Percentiles rank a stretch among this genome's conserved stretches.
Conservation (phyloP, 164 flowering plant genomes). For the Litsea cubeba region DNA sequence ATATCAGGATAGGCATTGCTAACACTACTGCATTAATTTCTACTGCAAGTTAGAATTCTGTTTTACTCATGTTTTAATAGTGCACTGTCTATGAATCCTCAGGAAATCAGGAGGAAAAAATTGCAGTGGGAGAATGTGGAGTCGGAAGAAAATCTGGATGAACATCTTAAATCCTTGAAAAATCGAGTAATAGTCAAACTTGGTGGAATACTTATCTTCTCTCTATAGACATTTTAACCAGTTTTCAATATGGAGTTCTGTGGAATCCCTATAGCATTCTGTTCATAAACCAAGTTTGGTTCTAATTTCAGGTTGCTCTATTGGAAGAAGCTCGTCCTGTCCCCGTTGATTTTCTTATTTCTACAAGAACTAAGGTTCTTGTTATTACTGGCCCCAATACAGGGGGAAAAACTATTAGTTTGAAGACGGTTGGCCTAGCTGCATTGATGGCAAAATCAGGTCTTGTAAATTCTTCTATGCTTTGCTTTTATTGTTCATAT, state of each 20-base stretch:
- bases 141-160: conserved; percentile 30
- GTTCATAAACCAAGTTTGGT: not conserved
- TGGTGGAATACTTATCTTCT: conserved; percentile 1
- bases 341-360: conserved; percentile 70
- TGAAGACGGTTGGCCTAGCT: conserved; percentile 88
- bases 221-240: not conserved
- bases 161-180: conserved; percentile 36
- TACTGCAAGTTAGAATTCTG: not conserved
- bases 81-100: conserved; percentile 9
- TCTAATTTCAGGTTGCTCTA: conserved; percentile 43
- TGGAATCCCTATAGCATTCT: not conserved
- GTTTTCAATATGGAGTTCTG: not conserved
- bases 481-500: not conserved
- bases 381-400: conserved; percentile 96
- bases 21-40: not conserved
- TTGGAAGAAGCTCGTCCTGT: conserved; percentile 64
- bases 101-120: conserved; percentile 68
- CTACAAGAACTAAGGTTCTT: conserved; percentile 55
- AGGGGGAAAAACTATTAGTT: conserved; percentile 94
- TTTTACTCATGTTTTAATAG: not conserved
- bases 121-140: conserved; percentile 31
- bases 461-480: conserved; percentile 8
- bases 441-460: conserved; percentile 98
- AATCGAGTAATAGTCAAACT: conserved; percentile 31
- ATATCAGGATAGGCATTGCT: not conserved